Conservation (phyloP, 768 basidiomycete species). For the Pleurotus djamor region DNA sequence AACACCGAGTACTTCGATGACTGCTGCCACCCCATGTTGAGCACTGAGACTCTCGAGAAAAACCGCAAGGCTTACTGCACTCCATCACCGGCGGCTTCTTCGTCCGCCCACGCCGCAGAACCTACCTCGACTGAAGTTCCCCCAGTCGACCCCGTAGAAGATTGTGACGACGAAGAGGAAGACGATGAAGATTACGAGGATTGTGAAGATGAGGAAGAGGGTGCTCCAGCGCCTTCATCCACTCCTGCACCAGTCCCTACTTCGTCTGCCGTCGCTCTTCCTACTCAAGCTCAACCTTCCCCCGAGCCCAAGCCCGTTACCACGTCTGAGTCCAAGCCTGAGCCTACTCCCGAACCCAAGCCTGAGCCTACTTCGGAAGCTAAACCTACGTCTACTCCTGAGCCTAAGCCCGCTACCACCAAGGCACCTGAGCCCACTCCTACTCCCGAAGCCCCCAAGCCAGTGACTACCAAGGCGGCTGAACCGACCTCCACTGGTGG, state of each 20-base stretch:
- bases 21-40: constrained; percentile 72
- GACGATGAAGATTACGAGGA: constrained; percentile 21
- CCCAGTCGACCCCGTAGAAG: constrained; percentile 24
- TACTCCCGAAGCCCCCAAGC: constrained; percentile 8
- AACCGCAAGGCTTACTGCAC: constrained; percentile 53
- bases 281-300: neutral
- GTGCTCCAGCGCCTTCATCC: constrained; percentile 8
- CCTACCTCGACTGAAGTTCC: constrained; percentile 24
- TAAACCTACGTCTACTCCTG: constrained; percentile 2
- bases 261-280: neutral
- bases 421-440: constrained; percentile 10
- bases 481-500: constrained; percentile 9
- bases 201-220: constrained; percentile 3
- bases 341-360: constrained; percentile 6
- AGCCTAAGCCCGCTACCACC: constrained; percentile 8
- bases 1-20: constrained; percentile 55
- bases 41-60: constrained; percentile 43
- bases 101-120: constrained; percentile 19
- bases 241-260: constrained; percentile 13
- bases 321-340: constrained; percentile 3
- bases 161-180: constrained; percentile 27
- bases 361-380: constrained; percentile 13
- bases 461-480: constrained; percentile 10
- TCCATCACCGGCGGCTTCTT: constrained; percentile 30
- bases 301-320: neutral